phyloP scores from a whole-genome alignment of 257 asterid genomes.

The Linaria vulgaris region DNA sequence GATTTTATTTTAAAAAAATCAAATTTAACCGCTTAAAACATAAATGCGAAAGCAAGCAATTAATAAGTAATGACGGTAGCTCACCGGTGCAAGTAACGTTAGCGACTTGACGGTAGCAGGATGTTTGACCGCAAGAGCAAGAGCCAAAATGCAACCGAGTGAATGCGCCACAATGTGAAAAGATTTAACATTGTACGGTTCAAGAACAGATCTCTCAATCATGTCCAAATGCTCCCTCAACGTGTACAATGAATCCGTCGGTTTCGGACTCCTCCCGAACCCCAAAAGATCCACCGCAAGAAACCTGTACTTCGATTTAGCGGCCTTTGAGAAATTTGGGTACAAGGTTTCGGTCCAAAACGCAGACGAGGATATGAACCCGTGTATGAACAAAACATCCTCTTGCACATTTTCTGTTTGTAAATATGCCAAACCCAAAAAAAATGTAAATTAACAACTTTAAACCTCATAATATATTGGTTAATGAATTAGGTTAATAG shows the following conservation, averaged over 20 bases:
- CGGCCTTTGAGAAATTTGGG: constrained; percentile 66
- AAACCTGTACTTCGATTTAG: constrained; percentile 70
- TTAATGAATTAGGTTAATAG: too few relatives aligned
- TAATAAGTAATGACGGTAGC: constrained; percentile 1
- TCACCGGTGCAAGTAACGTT: constrained; percentile 85
- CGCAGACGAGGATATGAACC: constrained; percentile 84
- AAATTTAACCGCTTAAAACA: background rate
- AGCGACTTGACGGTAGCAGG: constrained; percentile 65
- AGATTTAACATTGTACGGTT: constrained; percentile 61
- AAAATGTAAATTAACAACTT: background rate
- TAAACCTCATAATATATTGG: too few relatives aligned
- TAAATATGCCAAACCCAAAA: background rate
- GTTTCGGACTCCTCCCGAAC: constrained; percentile 93
- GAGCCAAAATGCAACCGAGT: constrained; percentile 86
- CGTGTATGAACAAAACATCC: constrained; percentile 89
- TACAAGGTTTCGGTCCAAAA: constrained; percentile 94
- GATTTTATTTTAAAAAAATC: too few relatives aligned
- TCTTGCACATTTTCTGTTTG: constrained; percentile 58
- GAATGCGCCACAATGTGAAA: constrained; percentile 98
- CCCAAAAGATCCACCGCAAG: constrained; percentile 91
- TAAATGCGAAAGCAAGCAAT: background rate
- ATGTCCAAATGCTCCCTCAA: constrained; percentile 82
- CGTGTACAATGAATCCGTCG: constrained; percentile 76
- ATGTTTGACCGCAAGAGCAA: constrained; percentile 80
- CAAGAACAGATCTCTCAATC: constrained; percentile 81